Conservation (phyloP, 768 basidiomycete genomes). For the Daedalea quercina region DNA sequence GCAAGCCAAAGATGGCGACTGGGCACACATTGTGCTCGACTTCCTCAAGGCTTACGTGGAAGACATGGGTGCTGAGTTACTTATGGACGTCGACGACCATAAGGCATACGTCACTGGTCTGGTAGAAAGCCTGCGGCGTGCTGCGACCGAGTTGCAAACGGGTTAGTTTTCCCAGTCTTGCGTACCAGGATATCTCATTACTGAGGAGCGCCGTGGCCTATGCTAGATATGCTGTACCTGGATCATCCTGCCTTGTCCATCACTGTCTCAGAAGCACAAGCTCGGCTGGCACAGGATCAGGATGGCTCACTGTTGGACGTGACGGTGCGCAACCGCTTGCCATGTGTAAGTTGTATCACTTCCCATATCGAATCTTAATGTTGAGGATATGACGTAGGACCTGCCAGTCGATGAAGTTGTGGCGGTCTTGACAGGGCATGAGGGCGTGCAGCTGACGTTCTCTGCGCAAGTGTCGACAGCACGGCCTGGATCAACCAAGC, state of each 20-base stretch:
- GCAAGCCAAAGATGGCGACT: conserved; percentile 63
- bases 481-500: conserved; percentile 47
- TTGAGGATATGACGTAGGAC: conserved; percentile 38
- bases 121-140: conserved; percentile 39
- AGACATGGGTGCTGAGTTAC: conserved; percentile 42
- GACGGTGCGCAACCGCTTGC: conserved; percentile 56
- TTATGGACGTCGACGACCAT: conserved; percentile 47
- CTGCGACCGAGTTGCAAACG: conserved; percentile 45
- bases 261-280: conserved; percentile 34
- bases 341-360: conserved; percentile 53
- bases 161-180: conserved; percentile 30
- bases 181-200: not conserved
- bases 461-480: conserved; percentile 35
- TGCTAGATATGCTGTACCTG: conserved; percentile 54
- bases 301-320: conserved; percentile 64
- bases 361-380: conserved; percentile 5
- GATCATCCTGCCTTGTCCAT: conserved; percentile 68
- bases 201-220: not conserved
- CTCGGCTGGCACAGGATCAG: conserved; percentile 45
- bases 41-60: conserved; percentile 69
- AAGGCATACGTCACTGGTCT: conserved; percentile 45
- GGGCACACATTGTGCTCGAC: conserved; percentile 72
- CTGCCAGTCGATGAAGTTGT: conserved; percentile 57
- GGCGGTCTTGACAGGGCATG: conserved; percentile 54
- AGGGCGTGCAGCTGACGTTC: conserved; percentile 58